A percentile compares a stretch with the other conserved stretches of the same genome.
Conservation (phyloP, 1,284 basidiomycete species). For the Ceratobasidium sp. region DNA sequence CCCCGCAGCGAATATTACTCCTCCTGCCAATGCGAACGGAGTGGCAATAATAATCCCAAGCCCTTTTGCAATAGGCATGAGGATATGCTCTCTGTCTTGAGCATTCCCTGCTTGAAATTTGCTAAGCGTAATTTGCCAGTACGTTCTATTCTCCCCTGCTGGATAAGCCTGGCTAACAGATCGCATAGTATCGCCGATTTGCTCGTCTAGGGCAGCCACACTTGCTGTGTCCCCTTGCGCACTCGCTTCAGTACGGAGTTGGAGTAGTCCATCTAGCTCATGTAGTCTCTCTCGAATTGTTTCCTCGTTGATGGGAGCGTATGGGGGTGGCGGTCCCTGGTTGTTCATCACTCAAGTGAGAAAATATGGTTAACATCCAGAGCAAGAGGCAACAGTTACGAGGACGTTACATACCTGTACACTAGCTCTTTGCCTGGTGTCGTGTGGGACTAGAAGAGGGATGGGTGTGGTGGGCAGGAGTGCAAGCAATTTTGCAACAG, state of each 20-base stretch:
- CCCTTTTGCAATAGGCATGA: slow-evolving; percentile 23
- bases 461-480: too few species aligned
- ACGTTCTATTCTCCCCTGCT: not conserved
- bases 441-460: too few species aligned
- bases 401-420: too few species aligned
- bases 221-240: not conserved
- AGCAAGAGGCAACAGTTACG: too few species aligned
- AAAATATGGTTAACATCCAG: too few species aligned
- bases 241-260: not conserved
- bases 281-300: not conserved
- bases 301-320: not conserved
- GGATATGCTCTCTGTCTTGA: slow-evolving; percentile 15
- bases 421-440: too few species aligned
- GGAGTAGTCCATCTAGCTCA: not conserved
- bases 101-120: not conserved
- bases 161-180: slow-evolving; percentile 7
- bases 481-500: too few species aligned
- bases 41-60: slow-evolving; percentile 21
- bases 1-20: slow-evolving; percentile 25
- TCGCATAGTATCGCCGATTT: not conserved
- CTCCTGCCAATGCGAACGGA: slow-evolving; percentile 19
- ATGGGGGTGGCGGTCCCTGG: not conserved
- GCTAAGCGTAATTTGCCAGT: not conserved
- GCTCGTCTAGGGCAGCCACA: not conserved
- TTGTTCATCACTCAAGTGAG: not conserved